Base-by-base conservation (phyloP, 164 flowering plant species). In the Saururus chinensis region DNA sequence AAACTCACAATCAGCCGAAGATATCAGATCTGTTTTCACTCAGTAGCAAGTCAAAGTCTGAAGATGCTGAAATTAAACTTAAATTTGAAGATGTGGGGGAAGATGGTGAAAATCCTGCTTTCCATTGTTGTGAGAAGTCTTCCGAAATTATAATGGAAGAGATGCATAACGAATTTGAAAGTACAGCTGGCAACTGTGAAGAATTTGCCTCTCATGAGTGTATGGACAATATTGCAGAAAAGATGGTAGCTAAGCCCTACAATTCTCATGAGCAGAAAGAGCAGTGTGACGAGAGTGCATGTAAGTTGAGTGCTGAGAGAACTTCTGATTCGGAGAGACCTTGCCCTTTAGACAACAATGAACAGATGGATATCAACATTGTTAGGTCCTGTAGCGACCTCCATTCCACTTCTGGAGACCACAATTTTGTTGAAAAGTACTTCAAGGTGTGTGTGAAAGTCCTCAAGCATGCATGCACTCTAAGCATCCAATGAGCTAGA, bases 391-490 rank as follows among this genome's bases (percentile, higher is more conserved):
- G 77, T 68, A 70, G 64, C 54, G 68, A 42, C 45, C 60, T 63
- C 7, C 85, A 82, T 78, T 93, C 96, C 57, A 84, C 91, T 71
- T 75, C 76, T 56, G 78, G 66, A 45, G 92, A 90, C 76, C 91
- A 91, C 25, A 82, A 87, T 80, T 93, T 93, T 78, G 97, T 93
- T 66, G 96, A 88, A 66, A 90, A 88, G 70, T 90, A 93, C 71
- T 93, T 93, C 71, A 93, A 90, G 99, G 99, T 93, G 78, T 25
- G n/a, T 59, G 7, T 42, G 51, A 25, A 12, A 26, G 51, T 60
- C 1, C 5, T 45, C 17, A 22, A 12, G 19, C 1, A 22, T 20
- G 51, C 7, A 42, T 21, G 20, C 45, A 4, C 7, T 40, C 12
- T 21, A 26, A 40, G 49, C 2, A 30, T 2, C 4, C 37, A 2